Percentiles rank a stretch among this genome's conserved stretches.
Conservation (phyloP, 2,329 filamentous ascomycete genomes). For the Monosporascus sp. region DNA sequence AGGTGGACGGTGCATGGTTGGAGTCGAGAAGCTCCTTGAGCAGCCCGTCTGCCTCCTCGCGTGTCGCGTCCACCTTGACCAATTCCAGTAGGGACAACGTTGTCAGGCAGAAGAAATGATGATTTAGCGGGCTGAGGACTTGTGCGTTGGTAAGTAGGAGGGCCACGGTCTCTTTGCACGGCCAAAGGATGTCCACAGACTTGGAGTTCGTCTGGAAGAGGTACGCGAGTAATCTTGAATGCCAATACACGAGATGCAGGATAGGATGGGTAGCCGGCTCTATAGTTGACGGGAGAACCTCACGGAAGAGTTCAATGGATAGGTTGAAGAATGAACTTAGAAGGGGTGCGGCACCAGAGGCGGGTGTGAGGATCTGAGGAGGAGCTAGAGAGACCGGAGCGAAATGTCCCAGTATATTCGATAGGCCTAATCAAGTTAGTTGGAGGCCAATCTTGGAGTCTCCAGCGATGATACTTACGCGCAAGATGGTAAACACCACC, state of each 20-base stretch:
- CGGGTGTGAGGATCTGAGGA: constrained; percentile 36
- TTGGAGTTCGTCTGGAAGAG: constrained; percentile 53
- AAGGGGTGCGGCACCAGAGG: constrained; percentile 34
- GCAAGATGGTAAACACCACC: constrained; percentile 59
- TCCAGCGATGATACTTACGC: constrained; percentile 42
- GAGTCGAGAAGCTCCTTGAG: constrained; percentile 53
- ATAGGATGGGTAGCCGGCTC: constrained; percentile 48
- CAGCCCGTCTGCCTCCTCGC: constrained; percentile 50
- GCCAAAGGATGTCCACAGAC: constrained; percentile 53
- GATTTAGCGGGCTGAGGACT: constrained; percentile 57
- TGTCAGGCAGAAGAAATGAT: constrained; percentile 59
- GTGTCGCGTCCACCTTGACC: constrained; percentile 47
- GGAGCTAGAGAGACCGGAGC: constrained; percentile 40
- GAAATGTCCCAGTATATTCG: constrained; percentile 52
- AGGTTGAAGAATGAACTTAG: constrained; percentile 47
- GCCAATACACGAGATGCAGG: constrained; percentile 65
- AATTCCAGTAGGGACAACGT: constrained; percentile 58
- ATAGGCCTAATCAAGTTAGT: constrained; percentile 40
- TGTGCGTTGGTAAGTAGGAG: constrained; percentile 51
- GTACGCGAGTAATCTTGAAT: constrained; percentile 59
- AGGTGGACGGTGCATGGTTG: constrained; percentile 43
- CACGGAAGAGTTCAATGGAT: constrained; percentile 61
- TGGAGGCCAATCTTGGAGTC: no score
- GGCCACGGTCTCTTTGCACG: constrained; percentile 53
- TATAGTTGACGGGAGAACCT: constrained; percentile 54